phyloP scores from a whole-genome alignment of 2,329 filamentous ascomycete species.

The Fusarium sp. region DNA sequence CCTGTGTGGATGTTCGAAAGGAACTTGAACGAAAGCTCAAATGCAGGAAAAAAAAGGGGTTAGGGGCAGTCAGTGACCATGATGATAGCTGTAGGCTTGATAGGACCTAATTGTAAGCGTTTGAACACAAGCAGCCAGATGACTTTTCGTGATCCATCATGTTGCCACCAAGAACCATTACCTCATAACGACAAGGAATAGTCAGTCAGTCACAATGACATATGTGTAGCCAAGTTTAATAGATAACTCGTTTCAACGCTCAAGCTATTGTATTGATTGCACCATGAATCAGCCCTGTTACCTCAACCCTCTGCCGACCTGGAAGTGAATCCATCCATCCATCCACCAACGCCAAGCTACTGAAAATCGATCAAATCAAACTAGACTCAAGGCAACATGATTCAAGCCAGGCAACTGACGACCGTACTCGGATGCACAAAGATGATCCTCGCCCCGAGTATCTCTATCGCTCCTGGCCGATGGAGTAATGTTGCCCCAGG shows the following conservation, averaged over 20 bases:
- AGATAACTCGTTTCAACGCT: constrained; percentile 33
- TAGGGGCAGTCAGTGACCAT: not conserved
- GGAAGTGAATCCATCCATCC: constrained; percentile 38
- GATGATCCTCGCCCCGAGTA: constrained; percentile 6
- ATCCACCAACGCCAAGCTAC: constrained; percentile 46
- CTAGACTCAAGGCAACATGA: constrained; percentile 13
- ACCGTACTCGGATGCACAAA: constrained; percentile 27
- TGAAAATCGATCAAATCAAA: constrained; percentile 36
- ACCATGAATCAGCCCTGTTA: constrained; percentile 26
- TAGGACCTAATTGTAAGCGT: constrained; percentile 13
- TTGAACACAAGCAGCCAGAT: not conserved
- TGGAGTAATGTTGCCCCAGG: constrained; percentile 16
- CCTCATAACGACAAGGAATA: not conserved
- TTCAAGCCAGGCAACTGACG: constrained; percentile 18
- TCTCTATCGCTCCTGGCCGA: constrained; percentile 12
- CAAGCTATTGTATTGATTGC: constrained; percentile 34
- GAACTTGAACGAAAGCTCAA: not conserved
- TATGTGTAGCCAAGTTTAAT: not conserved
- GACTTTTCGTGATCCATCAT: not conserved
- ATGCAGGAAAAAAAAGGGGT: not conserved
- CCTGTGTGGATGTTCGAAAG: not conserved
- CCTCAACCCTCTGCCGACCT: constrained; percentile 19
- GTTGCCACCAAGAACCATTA: not conserved
- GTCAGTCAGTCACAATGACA: not conserved
- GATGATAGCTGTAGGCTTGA: constrained; percentile 1